Conservation (phyloP, 345 rosid genomes). For the Syzygium oleosum region DNA sequence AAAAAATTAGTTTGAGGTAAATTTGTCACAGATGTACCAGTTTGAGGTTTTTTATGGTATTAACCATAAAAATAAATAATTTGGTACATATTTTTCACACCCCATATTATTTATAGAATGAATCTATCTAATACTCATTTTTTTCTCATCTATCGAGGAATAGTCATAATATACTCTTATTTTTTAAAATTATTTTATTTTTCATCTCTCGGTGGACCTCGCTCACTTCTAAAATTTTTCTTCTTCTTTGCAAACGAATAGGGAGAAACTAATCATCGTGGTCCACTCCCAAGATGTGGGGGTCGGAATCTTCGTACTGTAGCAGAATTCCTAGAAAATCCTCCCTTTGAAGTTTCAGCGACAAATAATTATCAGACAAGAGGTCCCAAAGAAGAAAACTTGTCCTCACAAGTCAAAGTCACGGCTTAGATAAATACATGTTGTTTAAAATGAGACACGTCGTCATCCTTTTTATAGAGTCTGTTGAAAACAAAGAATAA, state of each 20-base stretch:
- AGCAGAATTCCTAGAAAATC: background rate
- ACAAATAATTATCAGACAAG: background rate
- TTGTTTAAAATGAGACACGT: background rate
- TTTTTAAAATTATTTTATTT: background rate
- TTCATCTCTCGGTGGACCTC: background rate
- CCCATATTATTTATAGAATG: background rate
- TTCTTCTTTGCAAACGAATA: background rate
- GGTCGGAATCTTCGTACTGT: background rate
- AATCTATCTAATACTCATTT: background rate
- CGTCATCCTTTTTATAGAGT: background rate
- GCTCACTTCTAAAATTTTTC: background rate
- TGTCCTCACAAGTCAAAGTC: background rate
- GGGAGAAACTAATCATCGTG: background rate
- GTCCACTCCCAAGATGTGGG: background rate
- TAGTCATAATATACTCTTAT: background rate
- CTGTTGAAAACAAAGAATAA: no score
- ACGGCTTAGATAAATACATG: background rate
- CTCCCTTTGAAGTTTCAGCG: background rate
- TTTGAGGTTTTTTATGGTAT: no score
- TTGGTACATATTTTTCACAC: background rate
- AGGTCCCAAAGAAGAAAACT: background rate
- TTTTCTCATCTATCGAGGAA: no score
- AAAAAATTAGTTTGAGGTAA: no score
- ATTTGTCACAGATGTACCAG: no score
- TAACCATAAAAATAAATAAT: background rate